These are phyloP conservation scores for Pezicula carpinea DNA, from an alignment of 2,329 filamentous ascomycete species.

Conservation along the genomic window DNA sequence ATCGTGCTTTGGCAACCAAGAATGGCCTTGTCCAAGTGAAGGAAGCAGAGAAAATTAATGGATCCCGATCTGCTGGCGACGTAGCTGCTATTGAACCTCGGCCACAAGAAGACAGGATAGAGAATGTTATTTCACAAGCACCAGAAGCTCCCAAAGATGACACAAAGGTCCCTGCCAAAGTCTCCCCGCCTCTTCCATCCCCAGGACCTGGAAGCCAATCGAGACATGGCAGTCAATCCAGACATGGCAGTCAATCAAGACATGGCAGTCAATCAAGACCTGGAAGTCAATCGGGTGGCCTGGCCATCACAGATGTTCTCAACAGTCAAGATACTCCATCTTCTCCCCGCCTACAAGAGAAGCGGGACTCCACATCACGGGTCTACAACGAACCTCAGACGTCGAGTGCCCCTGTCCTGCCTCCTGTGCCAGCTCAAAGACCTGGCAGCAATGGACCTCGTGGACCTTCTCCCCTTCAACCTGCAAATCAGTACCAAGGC, in stretches of 20 bases:
- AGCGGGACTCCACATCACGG: slow-evolving; percentile 1
- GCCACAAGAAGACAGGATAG: background rate
- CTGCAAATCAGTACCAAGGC: slow-evolving; percentile 11
- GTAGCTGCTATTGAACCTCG: background rate
- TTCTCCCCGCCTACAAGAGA: slow-evolving; percentile 9
- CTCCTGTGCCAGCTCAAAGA: slow-evolving; percentile 10
- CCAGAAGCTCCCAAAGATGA: slow-evolving; percentile 6
- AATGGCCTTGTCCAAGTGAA: slow-evolving; percentile 4
- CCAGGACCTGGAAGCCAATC: no score
- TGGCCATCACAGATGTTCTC: slow-evolving; percentile 22
- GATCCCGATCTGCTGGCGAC: slow-evolving; percentile 2
- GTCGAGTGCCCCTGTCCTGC: slow-evolving; percentile 5
- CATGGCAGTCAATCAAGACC: no score
- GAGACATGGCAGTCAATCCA: slow-evolving; percentile 6
- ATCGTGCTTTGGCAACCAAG: slow-evolving; percentile 10
- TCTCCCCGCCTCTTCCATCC: slow-evolving; percentile 5
- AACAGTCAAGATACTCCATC: slow-evolving; percentile 18
- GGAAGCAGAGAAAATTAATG: slow-evolving; percentile 14
- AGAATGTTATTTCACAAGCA: slow-evolving; percentile 6
- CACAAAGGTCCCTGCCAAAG: slow-evolving; percentile 1
- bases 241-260: slow-evolving; percentile 5
- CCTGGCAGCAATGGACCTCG: slow-evolving; percentile 18
- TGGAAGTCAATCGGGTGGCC: slow-evolving; percentile 16
- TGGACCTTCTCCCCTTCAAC: slow-evolving; percentile 24
- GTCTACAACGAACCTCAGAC: slow-evolving; percentile 5